Evolutionary conservation across 2,329 filamentous ascomycete genomes (phyloP), one percentile per base, ranked within the genome.

Genomic region (Lecanicillium sp.): DNA sequence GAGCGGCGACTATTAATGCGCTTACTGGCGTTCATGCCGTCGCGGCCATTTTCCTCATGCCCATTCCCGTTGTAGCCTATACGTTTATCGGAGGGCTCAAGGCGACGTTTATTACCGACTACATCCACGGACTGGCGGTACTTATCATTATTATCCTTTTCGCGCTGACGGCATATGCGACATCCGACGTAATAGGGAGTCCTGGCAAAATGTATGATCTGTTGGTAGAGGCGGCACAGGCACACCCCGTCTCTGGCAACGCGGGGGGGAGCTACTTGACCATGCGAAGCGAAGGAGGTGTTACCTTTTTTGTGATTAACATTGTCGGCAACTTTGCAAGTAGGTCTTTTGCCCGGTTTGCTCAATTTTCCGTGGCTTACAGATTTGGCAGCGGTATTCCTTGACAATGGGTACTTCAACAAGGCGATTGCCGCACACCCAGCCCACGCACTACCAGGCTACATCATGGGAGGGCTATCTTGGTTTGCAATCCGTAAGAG

Each of bases 301-400:
- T 77, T 29, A 85, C 92, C 43, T 94, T 94, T 68, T 94, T 94
- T 59, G 79, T 94, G 28, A 94, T 94, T 63, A 94, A 94, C 60
- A 81, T 66, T 7, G 82, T 89, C 27, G 85, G 85, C 29, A 89
- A 89, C 61, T 92, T 89, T 43, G 22, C 22, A 6, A 25, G 22
- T 25, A 25, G 11, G 22, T 25, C 11, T 25, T 25, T 11, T 25
- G 22, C 11, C 22, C 6, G 6, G 22, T 7, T 25, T 25, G 22
- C 11, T 11, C 6, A 25, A 11, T 30, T 30, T 30, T 16, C n/a
- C 25, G 13, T 30, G 39, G 36, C 14, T 85, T n/a, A 85, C 29
- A 89, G 89, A 61, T 92, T 90, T 43, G 82, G 73, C 42, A 88
- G 22, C 84, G 2, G 85, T 94, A 4, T 94, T 94, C 65, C 70